A percentile compares a stretch with the other conserved stretches of the same genome.
Evolutionary conservation across 177 flowering plant species (phyloP).

Genomic region (Vitis hybrid): DNA sequence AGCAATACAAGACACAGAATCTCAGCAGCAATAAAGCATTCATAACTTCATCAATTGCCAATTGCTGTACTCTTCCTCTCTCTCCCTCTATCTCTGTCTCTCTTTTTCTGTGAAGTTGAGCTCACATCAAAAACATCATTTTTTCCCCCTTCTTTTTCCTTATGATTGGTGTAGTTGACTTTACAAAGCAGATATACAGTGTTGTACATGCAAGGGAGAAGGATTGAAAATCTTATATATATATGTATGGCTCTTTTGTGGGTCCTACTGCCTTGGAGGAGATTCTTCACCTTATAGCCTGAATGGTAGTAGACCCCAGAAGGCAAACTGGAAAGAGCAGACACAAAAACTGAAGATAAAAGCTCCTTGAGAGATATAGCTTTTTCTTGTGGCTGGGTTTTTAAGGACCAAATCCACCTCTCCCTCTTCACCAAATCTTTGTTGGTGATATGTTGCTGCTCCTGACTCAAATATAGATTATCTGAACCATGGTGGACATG

Average conservation of each 20-base stretch:
- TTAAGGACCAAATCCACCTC: background rate
- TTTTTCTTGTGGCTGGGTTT: background rate
- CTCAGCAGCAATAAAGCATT: background rate
- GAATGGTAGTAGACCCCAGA: too few relatives aligned
- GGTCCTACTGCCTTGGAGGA: constrained; percentile 1
- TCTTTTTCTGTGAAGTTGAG: background rate
- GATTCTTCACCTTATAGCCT: background rate
- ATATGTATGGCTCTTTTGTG: background rate
- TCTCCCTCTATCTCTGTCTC: background rate
- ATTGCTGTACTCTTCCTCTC: background rate
- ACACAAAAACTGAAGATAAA: background rate
- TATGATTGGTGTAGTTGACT: background rate
- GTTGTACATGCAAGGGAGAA: background rate
- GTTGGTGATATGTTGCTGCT: constrained; percentile 14
- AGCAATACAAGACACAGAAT: background rate
- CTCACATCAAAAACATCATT: background rate
- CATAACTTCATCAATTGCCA: background rate
- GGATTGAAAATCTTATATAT: background rate
- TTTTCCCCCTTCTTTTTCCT: background rate
- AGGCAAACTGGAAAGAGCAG: too few relatives aligned
- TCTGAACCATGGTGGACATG: background rate
- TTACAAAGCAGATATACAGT: background rate
- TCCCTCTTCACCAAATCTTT: background rate
- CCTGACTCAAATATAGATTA: background rate
- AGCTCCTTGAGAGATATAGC: background rate